Conservation (phyloP, 176 grass and related monocot genomes). For the Aegilops longissima region DNA sequence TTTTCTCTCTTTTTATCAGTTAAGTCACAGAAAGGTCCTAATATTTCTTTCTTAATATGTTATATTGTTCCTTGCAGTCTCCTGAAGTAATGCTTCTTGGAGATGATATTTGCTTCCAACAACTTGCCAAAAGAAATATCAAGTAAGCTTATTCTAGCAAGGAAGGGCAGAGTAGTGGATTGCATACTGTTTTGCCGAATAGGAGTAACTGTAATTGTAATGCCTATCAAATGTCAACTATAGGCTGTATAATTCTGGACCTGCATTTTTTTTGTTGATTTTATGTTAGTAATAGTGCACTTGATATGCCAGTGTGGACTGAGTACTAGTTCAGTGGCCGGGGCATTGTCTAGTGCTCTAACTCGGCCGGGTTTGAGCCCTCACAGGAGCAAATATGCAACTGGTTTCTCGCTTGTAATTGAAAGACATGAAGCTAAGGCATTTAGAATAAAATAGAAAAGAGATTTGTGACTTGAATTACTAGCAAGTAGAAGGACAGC, state of each 20-base stretch:
- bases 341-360: neutral
- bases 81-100: conserved; percentile 15
- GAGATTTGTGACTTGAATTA: neutral
- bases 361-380: neutral
- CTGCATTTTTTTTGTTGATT: conserved; percentile 40
- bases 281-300: conserved; percentile 19
- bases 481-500: conserved; percentile 1
- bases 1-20: neutral
- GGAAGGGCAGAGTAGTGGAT: conserved; percentile 11
- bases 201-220: conserved; percentile 14
- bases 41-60: conserved; percentile 9
- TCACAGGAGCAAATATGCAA: neutral
- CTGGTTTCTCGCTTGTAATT: neutral
- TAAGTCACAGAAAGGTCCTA: neutral
- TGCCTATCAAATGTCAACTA: conserved; percentile 13
- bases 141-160: conserved; percentile 36
- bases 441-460: neutral
- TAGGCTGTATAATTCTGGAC: conserved; percentile 13
- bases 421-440: neutral
- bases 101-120: conserved; percentile 30
- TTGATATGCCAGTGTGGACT: neutral
- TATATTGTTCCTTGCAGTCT: conserved; percentile 26
- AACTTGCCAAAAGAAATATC: conserved; percentile 27
- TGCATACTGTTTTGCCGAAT: conserved; percentile 27
- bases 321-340: neutral